Base-by-base conservation (phyloP, 2,329 filamentous ascomycete genomes). In the Plenodomus lindquistii region DNA sequence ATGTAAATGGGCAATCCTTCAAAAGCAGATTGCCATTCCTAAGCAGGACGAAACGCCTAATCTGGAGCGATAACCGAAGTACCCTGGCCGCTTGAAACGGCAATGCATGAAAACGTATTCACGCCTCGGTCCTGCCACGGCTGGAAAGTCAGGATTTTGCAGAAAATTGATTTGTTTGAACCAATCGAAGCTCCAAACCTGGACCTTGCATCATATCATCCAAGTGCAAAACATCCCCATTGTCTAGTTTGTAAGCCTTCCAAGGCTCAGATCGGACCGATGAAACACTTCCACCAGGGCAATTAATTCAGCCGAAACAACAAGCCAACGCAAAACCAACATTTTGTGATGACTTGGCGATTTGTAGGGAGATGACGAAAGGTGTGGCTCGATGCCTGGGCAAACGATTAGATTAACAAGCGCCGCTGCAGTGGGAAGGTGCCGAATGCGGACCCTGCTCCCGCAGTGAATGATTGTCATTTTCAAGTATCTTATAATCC, bases 191-290 rank as follows among this genome's bases (percentile, higher is more conserved):
- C 6, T 15, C 6, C 15, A 4, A 4, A 31, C 15, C 27, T 31
- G 4, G 27, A 4, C 11, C 4, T 31, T 15, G 27, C 27, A 31
- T 13, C 9, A 8, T 8, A 8, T 7, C 11, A 8, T 13, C 27
- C 6, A 8, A 15, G 6, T 13, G 11, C 4, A 13, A 31, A 15
- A 31, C 39, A 35, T 37, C 7, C 41, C 45, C 40, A 34, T 27
- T 43, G 46, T 42, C 46, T 49, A 46, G 40, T 49, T 11, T 41
- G 27, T 34, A 44, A 37, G 38, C 48, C 49, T 52, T 42, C 46
- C 42, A 54, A 40, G 19, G 48, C 24, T 37, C 20, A 22, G 29
- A 40, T 55, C 52, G 48, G 52, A 27, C 52, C 52, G 52, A 52
- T 52, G 34, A 24, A 37, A 36, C 40, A 41, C 22, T 22, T 19